Evolutionary conservation across 352 stramenopile genomes (phyloP), one percentile per base, ranked within the genome.

Genomic region (Phytophthora pseudosyringae): DNA sequence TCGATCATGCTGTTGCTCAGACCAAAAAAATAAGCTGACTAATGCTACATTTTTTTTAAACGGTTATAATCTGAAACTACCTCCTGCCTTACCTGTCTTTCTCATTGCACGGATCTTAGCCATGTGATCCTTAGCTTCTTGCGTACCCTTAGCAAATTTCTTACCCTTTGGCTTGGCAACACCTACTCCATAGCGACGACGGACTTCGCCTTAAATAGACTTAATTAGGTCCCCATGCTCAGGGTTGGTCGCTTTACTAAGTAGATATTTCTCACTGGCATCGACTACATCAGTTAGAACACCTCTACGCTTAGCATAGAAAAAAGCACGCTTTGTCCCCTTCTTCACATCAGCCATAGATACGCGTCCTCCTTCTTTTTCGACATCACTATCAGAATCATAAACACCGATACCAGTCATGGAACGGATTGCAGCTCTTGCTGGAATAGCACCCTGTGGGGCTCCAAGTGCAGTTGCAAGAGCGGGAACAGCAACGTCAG

Each of bases 1-100:
- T 47, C 5, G 31, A 63, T 69, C 38, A 66, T 66, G 54, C 40
- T 71, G 0, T 12, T 70, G 9, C 16, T 65, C 1, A 48, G 39
- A 8, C 16, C 21, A 21, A n/a, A 56, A 57, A 64, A 28, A 33
- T 35, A 55, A 26, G 3, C 36, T 35, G 13, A 33, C 10, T 26
- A 6, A 21, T 40, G 3, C 18, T 29, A 35, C 32, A 36, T 55
- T 58, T 58, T 47, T 51, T 45, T n/a, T n/a, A n/a, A n/a, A n/a
- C n/a, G n/a, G n/a, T 55, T 33, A 3, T n/a, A n/a, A n/a, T n/a
- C n/a, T n/a, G n/a, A n/a, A n/a, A n/a, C n/a, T n/a, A n/a, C n/a
- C n/a, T n/a, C n/a, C n/a, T n/a, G n/a, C n/a, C n/a, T n/a, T n/a
- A n/a, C n/a, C n/a, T n/a, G n/a, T n/a, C n/a, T n/a, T n/a, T n/a